phyloP scores from a whole-genome alignment of 2,329 filamentous ascomycete genomes.

The Cordyceps tenuipes region DNA sequence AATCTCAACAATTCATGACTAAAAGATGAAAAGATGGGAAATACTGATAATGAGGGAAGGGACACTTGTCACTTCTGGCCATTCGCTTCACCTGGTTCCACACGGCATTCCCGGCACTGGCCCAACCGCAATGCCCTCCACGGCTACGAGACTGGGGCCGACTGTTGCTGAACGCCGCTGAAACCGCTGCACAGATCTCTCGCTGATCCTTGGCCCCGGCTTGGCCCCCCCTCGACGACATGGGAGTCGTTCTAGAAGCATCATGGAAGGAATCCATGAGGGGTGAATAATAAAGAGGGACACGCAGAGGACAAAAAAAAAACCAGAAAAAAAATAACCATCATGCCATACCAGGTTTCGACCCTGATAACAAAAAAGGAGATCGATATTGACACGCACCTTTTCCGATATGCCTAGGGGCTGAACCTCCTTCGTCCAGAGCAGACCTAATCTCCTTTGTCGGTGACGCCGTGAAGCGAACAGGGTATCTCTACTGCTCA shows the following conservation, averaged over 20 bases:
- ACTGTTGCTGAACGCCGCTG: neutral
- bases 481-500: neutral
- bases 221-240: neutral
- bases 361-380: neutral
- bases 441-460: neutral
- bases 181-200: conserved; percentile 2
- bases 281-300: neutral
- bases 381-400: neutral
- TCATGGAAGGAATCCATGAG: neutral
- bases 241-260: conserved; percentile 8
- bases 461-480: neutral
- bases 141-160: neutral
- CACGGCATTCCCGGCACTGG: neutral
- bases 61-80: neutral
- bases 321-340: neutral
- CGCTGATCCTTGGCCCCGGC: neutral
- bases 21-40: neutral
- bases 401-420: neutral
- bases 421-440: neutral
- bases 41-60: no score
- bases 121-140: neutral
- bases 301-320: neutral
- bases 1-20: neutral
- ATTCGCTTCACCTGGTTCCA: neutral
- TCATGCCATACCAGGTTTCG: neutral